Base-by-base conservation (phyloP, 2,329 filamentous ascomycete species). In the Didymella arachidicola region DNA sequence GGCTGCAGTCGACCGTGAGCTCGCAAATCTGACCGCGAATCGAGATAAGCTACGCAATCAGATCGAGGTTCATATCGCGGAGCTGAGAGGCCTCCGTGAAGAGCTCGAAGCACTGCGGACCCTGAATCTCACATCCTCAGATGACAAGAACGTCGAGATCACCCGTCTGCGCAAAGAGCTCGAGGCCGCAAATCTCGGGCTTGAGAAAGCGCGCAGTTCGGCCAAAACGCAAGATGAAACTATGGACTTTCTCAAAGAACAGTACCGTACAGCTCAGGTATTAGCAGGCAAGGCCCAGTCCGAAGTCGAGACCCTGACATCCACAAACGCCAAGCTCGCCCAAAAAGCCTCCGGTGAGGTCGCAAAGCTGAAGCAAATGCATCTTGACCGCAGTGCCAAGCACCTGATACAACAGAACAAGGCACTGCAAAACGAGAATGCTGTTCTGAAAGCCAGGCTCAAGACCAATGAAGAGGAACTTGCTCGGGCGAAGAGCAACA, bases 231-330 rank as follows among this genome's bases (percentile, higher is more conserved):
- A 71, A 7, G 71, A 78, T 12, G 60, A 71, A 14, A 84, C 87
- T 4, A 77, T 82, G 26, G 84, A 87, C 1, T 91, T 87, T 66
- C 77, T 81, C 12, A 82, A 85, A 51, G 79, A 80, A 4, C 78
- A 82, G 10, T 91, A 90, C 66, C 87, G 65, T 29, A 50, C 49
- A 7, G 66, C 66, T 7, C 57, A 64, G 34, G 61, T 64, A 2
- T 32, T 51, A 0, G 70, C 67, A 12, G 41, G 56, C 0, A 50
- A 64, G 12, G 42, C 63, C 2, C 48, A 53, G 27, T 27, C 61
- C 14, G 57, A 55, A 10, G 55, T 66, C 36, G 41, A 59, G 0
- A 51, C 55, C 2, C 65, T 76, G 14, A 56, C 60, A 10, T 53
- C 43, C 1, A 46, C 69, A 22, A 62, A 66, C 26, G 48, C 42